Conservation (phyloP, 306 rosid genomes). For the Erythrophleum fordii region DNA sequence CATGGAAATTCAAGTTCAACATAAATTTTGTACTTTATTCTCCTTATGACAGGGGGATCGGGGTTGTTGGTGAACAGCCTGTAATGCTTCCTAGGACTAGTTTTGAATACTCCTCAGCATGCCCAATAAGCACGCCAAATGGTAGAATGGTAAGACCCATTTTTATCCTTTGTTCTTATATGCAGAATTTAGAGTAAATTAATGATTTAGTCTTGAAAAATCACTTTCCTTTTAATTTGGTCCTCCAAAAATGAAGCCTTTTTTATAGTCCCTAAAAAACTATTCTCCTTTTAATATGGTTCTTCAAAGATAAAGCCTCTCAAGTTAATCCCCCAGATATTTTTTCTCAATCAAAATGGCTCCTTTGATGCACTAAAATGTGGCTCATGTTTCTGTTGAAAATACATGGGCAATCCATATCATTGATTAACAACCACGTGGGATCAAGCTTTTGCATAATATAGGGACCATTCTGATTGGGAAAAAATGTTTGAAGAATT, state of each 20-base stretch:
- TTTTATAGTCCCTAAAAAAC: not conserved
- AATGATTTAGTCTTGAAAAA: not conserved
- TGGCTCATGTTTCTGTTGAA: no score
- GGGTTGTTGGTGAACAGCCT: conserved; percentile 98
- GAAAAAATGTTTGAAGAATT: no score
- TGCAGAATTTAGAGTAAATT: not conserved
- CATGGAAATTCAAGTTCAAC: conserved; percentile 15
- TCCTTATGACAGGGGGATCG: conserved; percentile 72
- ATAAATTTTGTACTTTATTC: conserved; percentile 21
- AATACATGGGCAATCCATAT: no score
- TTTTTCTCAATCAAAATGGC: not conserved
- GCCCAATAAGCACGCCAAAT: conserved; percentile 82
- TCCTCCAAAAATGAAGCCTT: not conserved
- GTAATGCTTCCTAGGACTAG: conserved; percentile 84
- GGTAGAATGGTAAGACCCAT: conserved; percentile 88
- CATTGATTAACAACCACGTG: no score
- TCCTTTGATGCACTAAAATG: no score
- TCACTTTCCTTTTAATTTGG: not conserved
- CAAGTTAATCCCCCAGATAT: not conserved
- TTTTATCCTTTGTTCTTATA: not conserved
- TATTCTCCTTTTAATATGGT: not conserved
- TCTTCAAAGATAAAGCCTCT: not conserved
- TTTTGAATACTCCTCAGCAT: conserved; percentile 96
- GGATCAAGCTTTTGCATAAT: no score
- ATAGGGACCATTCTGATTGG: no score